Evolutionary conservation across 176 grass and related monocot species (phyloP).

Genomic region (Aegilops sharonensis): DNA sequence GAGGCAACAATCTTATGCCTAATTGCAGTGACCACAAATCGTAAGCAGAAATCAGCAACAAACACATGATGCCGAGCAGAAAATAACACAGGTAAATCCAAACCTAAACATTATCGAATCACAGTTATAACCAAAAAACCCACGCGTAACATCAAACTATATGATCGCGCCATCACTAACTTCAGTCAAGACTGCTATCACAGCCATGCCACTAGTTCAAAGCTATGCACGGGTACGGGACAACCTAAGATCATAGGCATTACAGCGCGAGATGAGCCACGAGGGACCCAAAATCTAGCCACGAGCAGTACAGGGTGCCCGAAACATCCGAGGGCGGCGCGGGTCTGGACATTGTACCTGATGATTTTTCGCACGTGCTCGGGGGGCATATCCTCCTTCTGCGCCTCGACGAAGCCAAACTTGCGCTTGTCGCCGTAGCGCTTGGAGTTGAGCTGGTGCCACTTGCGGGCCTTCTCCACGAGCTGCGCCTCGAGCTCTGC

Average conservation of each 20-base stretch:
- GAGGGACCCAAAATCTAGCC: slow-evolving; percentile 1
- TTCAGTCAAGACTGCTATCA: background rate
- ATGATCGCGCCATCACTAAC: background rate
- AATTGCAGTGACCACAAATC: background rate
- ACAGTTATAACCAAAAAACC: background rate
- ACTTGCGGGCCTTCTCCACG: slow-evolving; percentile 98
- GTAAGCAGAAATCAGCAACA: background rate
- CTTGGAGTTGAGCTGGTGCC: slow-evolving; percentile 99
- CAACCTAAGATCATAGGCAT: background rate
- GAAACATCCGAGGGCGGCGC: background rate
- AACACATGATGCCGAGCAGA: background rate
- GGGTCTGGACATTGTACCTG: slow-evolving; percentile 49
- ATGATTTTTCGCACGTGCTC: slow-evolving; percentile 98
- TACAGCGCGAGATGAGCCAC: background rate
- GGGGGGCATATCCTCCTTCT: slow-evolving; percentile 99
- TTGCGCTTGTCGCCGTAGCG: slow-evolving; percentile 98
- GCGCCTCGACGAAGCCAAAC: slow-evolving; percentile 97
- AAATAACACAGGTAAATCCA: background rate
- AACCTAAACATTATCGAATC: background rate
- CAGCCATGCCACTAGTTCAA: background rate
- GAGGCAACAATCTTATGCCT: background rate
- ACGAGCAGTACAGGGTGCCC: background rate
- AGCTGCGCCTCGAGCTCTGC: slow-evolving; percentile 91
- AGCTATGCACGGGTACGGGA: background rate
- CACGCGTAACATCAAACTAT: background rate